These are phyloP conservation scores for Paramecium pentaurelia DNA, from an alignment of 73 alveolate genomes.

Conservation along the genomic window DNA sequence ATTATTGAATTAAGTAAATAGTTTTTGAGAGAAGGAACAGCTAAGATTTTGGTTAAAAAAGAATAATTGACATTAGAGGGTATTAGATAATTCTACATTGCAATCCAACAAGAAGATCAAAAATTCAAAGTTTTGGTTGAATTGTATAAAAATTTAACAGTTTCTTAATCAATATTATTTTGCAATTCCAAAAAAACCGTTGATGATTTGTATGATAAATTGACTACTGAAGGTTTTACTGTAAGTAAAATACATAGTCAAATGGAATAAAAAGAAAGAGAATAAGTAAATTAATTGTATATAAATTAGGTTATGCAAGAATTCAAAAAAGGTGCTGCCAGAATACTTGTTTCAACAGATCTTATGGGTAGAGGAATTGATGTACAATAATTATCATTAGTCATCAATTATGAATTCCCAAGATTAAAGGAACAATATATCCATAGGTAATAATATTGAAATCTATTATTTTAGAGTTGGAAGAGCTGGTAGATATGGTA, in stretches of 20 bases:
- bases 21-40: conserved; percentile 83
- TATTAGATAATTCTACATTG: conserved; percentile 90
- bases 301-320: conserved; percentile 72
- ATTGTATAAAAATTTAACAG: conserved; percentile 87
- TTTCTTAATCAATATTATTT: conserved; percentile 84
- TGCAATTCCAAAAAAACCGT: conserved; percentile 73
- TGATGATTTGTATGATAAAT: conserved; percentile 81
- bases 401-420: conserved; percentile 93
- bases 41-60: conserved; percentile 81
- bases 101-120: conserved; percentile 88
- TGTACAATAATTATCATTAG: conserved; percentile 92
- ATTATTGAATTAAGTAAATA: conserved; percentile 79
- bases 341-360: conserved; percentile 91
- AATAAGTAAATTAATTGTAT: conserved; percentile 30
- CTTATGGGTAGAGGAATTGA: conserved; percentile 94
- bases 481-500: conserved; percentile 69
- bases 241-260: conserved; percentile 90
- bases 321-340: conserved; percentile 92
- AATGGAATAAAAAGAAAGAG: conserved; percentile 88
- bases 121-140: conserved; percentile 83
- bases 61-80: conserved; percentile 88
- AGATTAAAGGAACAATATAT: conserved; percentile 84
- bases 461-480: conserved; percentile 63
- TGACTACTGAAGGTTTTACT: conserved; percentile 76
- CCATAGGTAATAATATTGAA: conserved; percentile 65